Base-by-base conservation (phyloP, 129 eudicot species). In the Pittosporum tobira region DNA sequence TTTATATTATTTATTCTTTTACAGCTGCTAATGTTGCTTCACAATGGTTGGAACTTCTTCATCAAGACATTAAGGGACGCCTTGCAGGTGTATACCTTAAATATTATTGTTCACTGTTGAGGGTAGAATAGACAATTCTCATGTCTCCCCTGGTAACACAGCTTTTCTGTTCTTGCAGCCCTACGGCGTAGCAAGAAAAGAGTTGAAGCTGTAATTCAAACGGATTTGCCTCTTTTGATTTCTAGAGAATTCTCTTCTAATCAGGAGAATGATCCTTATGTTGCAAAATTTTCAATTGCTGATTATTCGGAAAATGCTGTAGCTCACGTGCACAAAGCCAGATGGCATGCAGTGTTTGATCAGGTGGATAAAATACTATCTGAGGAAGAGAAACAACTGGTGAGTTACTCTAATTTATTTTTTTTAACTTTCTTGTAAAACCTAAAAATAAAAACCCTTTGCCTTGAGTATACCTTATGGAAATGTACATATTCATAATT, bases 1-100 rank as follows among this genome's bases (percentile, higher is more conserved):
- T 44, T 5, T 44, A 38, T 15, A 14, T 47, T 4, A 16, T 63
- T 4, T 30, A 44, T 26, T 40, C 19, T 19, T 24, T 61, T 74
- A 24, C 84, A 91, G 99, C 85, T 78, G 96, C 98, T 53, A 78
- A 69, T 69, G 90, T 83, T 51, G 96, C 98, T 64, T 70, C 83
- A 14, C 90, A 83, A 55, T 91, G 96, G 96, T 65, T 91, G 71
- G 90, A 86, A 59, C 87, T 91, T 66, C 79, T 86, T 67, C 79
- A 72, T 64, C 90, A 80, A 66, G 98, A 91, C 76, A 79, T 86
- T 38, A 81, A 72, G 63, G 96, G 96, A n/a, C 95, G 94, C 51
- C 83, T 91, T 69, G 77, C 88, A 55, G 96, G 98, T 86, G 31
- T 56, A 11, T 7, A 3, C 27, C 5, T 38, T 4, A 56, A 30